These are phyloP conservation scores for Zygoascus meyerae DNA, from an alignment of 1,139 yeast species.

Conservation along the genomic window DNA sequence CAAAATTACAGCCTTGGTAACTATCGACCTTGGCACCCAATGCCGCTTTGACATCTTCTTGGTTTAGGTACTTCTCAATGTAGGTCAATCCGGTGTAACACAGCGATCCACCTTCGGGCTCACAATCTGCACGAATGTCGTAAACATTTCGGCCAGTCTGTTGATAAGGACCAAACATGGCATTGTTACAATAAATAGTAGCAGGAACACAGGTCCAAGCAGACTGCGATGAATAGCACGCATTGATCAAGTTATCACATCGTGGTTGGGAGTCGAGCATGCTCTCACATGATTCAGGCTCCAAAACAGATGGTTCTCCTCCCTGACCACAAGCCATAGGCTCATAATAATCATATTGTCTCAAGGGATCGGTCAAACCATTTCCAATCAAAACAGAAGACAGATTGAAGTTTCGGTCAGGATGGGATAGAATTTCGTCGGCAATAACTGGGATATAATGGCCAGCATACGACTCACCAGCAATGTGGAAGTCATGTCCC, in stretches of 20 bases:
- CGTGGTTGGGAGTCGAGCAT: conserved; percentile 52
- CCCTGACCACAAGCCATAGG: conserved; percentile 87
- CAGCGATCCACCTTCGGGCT: conserved; percentile 38
- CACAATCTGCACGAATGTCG: conserved; percentile 61
- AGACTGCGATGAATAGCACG: conserved; percentile 57
- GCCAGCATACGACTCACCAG: conserved; percentile 88
- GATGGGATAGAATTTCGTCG: conserved; percentile 58
- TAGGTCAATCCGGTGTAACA: conserved; percentile 57
- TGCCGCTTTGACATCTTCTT: conserved; percentile 53
- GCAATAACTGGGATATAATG: conserved; percentile 82
- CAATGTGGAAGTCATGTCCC: conserved; percentile 63
- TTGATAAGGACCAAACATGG: conserved; percentile 47
- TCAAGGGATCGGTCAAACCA: conserved; percentile 72
- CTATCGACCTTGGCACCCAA: conserved; percentile 52
- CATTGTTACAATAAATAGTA: conserved; percentile 68
- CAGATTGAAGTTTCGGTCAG: conserved; percentile 59
- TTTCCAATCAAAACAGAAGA: conserved; percentile 74
- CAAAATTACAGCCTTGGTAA: conserved; percentile 52
- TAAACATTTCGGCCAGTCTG: conserved; percentile 62
- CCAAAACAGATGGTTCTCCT: conserved; percentile 62
- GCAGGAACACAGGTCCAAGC: conserved; percentile 50
- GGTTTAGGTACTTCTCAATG: conserved; percentile 55
- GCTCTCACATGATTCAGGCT: conserved; percentile 53
- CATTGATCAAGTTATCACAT: conserved; percentile 46
- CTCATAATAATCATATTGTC: conserved; percentile 62